Evolutionary conservation across 2,329 filamentous ascomycete species (phyloP).

Genomic region (Fusarium nematophilum): DNA sequence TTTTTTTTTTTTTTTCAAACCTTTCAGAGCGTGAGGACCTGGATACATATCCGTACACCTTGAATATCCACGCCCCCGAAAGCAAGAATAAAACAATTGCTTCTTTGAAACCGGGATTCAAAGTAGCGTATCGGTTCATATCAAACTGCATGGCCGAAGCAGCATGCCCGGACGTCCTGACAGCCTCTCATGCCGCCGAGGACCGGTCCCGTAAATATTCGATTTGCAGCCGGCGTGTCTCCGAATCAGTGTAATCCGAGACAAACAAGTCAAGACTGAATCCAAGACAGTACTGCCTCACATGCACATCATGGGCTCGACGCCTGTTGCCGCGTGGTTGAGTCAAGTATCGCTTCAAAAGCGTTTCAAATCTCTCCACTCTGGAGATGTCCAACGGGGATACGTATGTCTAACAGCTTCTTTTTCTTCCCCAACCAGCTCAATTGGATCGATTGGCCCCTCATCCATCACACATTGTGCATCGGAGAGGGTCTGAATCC

Average conservation of each 20-base stretch:
- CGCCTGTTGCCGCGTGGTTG: no score
- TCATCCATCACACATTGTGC: conserved; percentile 18
- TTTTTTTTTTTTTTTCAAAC: not conserved
- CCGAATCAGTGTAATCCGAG: not conserved
- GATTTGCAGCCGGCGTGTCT: not conserved
- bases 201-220: not conserved
- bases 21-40: not conserved
- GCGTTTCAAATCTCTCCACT: conserved; percentile 29
- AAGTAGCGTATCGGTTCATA: conserved; percentile 1
- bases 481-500: conserved; percentile 22
- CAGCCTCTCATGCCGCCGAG: not conserved
- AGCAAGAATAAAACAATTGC: conserved; percentile 3
- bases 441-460: conserved; percentile 24
- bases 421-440: conserved; percentile 5
- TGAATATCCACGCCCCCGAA: conserved; percentile 1
- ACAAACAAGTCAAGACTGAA: not conserved
- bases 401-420: no score
- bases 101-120: conserved; percentile 8
- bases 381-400: conserved; percentile 24
- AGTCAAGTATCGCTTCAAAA: conserved; percentile 22
- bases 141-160: not conserved
- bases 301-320: no score
- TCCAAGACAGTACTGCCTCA: no score
- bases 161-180: not conserved
- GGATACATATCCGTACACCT: conserved; percentile 6